phyloP scores from a whole-genome alignment of 352 stramenopile species.

The Pythium rishiriense region DNA sequence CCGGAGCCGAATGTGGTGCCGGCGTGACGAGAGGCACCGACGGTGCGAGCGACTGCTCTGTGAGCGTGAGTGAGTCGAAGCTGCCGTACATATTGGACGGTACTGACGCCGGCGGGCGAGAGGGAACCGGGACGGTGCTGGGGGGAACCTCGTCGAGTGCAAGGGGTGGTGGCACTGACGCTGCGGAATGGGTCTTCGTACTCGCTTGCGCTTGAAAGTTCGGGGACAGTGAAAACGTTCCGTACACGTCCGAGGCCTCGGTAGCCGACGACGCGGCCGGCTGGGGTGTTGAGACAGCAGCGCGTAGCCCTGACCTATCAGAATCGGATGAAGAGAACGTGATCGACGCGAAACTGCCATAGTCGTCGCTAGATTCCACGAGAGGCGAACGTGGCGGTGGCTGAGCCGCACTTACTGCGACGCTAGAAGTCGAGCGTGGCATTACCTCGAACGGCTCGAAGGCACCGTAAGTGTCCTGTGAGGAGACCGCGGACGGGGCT shows the following conservation, averaged over 20 bases:
- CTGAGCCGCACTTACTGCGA: background rate
- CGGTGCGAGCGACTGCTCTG: background rate
- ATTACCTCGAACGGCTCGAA: slow-evolving; percentile 27
- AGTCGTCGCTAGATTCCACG: slow-evolving; percentile 28
- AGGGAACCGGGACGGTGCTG: background rate
- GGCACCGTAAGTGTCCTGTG: slow-evolving; percentile 28
- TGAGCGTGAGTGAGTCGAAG: slow-evolving; percentile 6
- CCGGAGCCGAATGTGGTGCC: slow-evolving; percentile 9
- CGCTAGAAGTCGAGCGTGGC: background rate
- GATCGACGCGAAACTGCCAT: slow-evolving; percentile 49
- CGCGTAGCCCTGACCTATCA: background rate
- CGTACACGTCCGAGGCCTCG: slow-evolving; percentile 19
- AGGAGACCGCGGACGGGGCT: background rate
- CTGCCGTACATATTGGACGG: slow-evolving; percentile 19
- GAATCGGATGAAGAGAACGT: background rate
- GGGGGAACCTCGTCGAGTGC: background rate
- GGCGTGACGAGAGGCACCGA: background rate
- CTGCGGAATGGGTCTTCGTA: background rate
- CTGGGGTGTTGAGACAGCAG: background rate
- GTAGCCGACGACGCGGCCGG: background rate
- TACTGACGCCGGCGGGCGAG: slow-evolving; percentile 1
- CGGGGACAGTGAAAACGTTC: slow-evolving; percentile 18
- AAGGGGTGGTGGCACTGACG: background rate
- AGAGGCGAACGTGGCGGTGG: background rate
- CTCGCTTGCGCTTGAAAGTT: background rate